A percentile compares a stretch with the other conserved stretches of the same genome.
Conservation (phyloP, 2,329 filamentous ascomycete species). For the Rhynchosporium secalis region DNA sequence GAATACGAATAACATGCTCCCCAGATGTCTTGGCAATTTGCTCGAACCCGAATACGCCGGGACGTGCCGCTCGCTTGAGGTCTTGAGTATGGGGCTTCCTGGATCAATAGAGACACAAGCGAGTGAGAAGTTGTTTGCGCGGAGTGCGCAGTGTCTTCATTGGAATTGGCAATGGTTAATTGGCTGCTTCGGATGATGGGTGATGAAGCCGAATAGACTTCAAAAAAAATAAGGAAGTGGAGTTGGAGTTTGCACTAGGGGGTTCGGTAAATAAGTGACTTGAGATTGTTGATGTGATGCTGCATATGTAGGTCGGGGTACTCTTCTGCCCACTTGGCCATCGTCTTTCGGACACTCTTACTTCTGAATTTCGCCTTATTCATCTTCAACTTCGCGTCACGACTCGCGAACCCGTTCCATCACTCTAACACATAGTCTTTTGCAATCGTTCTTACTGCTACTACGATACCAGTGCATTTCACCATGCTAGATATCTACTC, state of each 20-base stretch:
- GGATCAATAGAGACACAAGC: not conserved
- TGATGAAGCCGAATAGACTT: not conserved
- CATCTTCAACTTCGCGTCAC: too few relatives aligned
- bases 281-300: not conserved
- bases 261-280: not conserved
- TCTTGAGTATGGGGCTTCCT: not conserved
- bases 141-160: not conserved
- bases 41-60: not conserved
- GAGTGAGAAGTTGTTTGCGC: not conserved
- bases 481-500: not conserved
- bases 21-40: not conserved
- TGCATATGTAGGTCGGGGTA: too few relatives aligned
- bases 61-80: not conserved
- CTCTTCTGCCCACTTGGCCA: too few relatives aligned
- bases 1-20: slow-evolving; percentile 4
- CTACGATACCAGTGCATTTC: not conserved
- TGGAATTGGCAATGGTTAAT: not conserved
- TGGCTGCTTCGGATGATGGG: not conserved
- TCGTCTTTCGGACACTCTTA: too few relatives aligned
- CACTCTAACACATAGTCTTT: not conserved
- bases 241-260: not conserved
- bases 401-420: too few relatives aligned
- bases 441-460: not conserved
- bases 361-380: too few relatives aligned
- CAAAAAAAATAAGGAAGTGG: not conserved